phyloP scores from a whole-genome alignment of 768 basidiomycete species.

The Lentinula raphanica region DNA sequence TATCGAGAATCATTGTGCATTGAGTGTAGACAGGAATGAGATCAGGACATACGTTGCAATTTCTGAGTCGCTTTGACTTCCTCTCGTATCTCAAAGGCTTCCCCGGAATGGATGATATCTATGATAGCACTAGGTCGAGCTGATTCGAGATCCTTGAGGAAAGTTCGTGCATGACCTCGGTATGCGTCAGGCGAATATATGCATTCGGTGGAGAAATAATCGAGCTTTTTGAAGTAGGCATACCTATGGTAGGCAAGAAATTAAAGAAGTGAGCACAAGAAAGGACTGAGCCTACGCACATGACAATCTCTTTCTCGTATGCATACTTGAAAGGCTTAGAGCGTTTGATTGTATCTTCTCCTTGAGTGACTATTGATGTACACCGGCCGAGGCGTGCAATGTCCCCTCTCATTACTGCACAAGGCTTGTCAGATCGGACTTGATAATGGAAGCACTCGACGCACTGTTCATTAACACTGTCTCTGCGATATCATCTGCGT shows the following conservation, averaged over 20 bases:
- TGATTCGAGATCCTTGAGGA: conserved; percentile 93
- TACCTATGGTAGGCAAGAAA: conserved; percentile 82
- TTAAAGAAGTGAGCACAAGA: background rate
- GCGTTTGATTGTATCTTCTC: conserved; percentile 93
- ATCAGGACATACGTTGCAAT: conserved; percentile 61
- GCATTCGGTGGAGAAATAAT: conserved; percentile 99
- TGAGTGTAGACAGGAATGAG: background rate
- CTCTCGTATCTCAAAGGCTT: conserved; percentile 82
- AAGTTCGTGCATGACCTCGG: conserved; percentile 89
- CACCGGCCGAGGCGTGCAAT: conserved; percentile 91
- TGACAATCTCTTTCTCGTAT: conserved; percentile 99
- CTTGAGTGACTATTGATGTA: conserved; percentile 91
- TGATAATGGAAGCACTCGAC: conserved; percentile 22
- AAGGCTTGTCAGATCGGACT: background rate
- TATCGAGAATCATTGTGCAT: background rate
- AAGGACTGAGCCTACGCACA: conserved; percentile 46
- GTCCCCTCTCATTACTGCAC: conserved; percentile 92
- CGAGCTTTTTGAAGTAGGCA: conserved; percentile 98
- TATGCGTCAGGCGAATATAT: conserved; percentile 99
- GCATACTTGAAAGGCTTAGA: conserved; percentile 99
- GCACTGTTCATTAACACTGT: conserved; percentile 98
- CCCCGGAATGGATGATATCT: conserved; percentile 96
- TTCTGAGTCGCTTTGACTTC: conserved; percentile 84
- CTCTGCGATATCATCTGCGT: conserved; percentile 98
- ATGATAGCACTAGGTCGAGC: conserved; percentile 93